Base-by-base conservation (phyloP, 768 basidiomycete species). In the Lactarius sanguifluus region DNA sequence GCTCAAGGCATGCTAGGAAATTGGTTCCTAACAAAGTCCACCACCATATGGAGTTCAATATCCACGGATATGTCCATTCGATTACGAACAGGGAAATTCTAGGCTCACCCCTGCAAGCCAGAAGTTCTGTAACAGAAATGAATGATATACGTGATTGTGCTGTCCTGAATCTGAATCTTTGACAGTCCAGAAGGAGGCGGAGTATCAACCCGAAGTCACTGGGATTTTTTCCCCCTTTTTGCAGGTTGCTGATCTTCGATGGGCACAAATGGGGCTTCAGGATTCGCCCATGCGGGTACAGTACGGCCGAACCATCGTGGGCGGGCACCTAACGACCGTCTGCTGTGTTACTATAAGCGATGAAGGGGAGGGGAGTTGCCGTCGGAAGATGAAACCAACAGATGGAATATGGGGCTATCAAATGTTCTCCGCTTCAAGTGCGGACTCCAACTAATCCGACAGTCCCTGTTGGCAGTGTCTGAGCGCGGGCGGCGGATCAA, bases 381-480 rank as follows among this genome's bases (percentile, higher is more conserved):
- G 50, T 40, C 50, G 50, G 28, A 62, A 28, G 28, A 61, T 32
- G 60, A 61, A 61, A 61, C 20, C 18, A n/a, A 56, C 18, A n/a
- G 25, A n/a, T 13, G 50, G n/a, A 25, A 52, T 10, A 52, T 52
- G 50, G 23, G 50, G 23, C 7, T 54, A 54, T 54, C 52, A 25
- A n/a, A 54, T 13, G 15, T 25, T 28, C 52, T 54, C 25, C 52
- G 25, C 52, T 30, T 32, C 16, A 20, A 32, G 54, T 55, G 30
- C 28, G 30, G 16, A 55, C 16, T 13, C 50, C 20, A n/a, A 25
- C n/a, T 52, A n/a, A 1, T 18, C 15, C 15, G 12, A 25, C 45
- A 47, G n/a, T n/a, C 23, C 12, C 23, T 50, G 47, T 13, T 23
- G 12, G 32, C 18, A 18, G 18, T 32, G 18, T 56, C 28, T 20